These are phyloP conservation scores for Cruciata laevipes DNA, from an alignment of 257 asterid genomes.

Conservation along the genomic window DNA sequence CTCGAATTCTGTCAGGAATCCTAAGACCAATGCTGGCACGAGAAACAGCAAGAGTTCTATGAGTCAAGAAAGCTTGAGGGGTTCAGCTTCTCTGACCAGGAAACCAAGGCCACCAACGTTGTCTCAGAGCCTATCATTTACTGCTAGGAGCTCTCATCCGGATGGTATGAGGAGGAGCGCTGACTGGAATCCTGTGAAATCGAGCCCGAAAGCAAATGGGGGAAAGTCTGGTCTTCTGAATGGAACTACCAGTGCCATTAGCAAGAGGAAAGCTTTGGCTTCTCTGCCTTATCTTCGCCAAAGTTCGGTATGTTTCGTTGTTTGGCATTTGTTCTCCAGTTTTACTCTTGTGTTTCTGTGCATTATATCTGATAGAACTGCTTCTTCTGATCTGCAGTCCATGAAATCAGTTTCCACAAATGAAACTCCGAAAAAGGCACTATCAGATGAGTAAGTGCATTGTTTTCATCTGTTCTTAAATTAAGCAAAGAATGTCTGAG, in stretches of 20 bases:
- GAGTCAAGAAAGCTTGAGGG: slow-evolving; percentile 32
- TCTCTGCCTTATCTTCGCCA: slow-evolving; percentile 29
- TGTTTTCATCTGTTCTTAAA: background rate
- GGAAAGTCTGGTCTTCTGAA: slow-evolving; percentile 34
- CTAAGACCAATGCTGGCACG: slow-evolving; percentile 16
- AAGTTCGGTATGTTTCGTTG: slow-evolving; percentile 33
- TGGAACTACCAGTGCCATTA: slow-evolving; percentile 15
- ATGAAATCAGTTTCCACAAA: slow-evolving; percentile 31
- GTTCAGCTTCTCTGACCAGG: slow-evolving; percentile 40
- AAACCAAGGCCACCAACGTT: slow-evolving; percentile 37
- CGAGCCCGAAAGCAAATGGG: slow-evolving; percentile 33
- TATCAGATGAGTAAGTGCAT: slow-evolving; percentile 41
- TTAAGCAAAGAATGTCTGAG: background rate
- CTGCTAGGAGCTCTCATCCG: slow-evolving; percentile 36
- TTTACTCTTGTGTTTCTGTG: background rate
- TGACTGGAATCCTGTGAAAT: slow-evolving; percentile 38
- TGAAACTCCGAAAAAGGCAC: slow-evolving; percentile 26
- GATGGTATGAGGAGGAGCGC: slow-evolving; percentile 54
- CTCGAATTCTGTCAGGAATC: slow-evolving; percentile 12
- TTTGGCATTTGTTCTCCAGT: background rate
- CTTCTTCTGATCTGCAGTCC: slow-evolving; percentile 28
- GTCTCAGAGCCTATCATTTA: slow-evolving; percentile 60
- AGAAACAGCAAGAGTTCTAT: slow-evolving; percentile 30
- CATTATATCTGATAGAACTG: background rate
- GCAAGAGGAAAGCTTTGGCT: slow-evolving; percentile 35